Conservation (phyloP, 352 stramenopile species). For the Globisporangium takayamanum region DNA sequence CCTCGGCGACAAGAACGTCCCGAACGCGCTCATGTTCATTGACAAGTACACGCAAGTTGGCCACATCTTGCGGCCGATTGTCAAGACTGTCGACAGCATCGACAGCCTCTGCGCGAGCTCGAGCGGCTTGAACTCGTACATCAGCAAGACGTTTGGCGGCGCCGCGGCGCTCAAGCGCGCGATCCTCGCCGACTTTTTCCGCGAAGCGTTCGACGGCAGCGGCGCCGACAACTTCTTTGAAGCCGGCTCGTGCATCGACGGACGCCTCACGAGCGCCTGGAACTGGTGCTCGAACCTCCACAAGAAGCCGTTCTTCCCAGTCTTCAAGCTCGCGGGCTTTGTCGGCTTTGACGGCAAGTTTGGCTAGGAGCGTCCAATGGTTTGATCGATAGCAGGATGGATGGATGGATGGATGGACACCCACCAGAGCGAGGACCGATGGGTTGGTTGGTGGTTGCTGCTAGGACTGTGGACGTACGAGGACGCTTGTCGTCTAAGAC, state of each 20-base stretch:
- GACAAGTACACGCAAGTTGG: slow-evolving; percentile 97
- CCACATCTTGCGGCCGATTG: slow-evolving; percentile 83
- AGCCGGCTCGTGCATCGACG: slow-evolving; percentile 94
- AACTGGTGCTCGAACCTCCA: slow-evolving; percentile 96
- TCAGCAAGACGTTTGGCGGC: slow-evolving; percentile 82
- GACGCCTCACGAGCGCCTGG: slow-evolving; percentile 94
- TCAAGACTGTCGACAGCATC: slow-evolving; percentile 80
- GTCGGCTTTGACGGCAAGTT: slow-evolving; percentile 97
- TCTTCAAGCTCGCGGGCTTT: slow-evolving; percentile 97
- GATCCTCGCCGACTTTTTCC: slow-evolving; percentile 95
- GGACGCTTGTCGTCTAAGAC: too few species aligned
- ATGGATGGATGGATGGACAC: not conserved
- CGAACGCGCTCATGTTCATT: slow-evolving; percentile 97
- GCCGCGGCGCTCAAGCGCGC: slow-evolving; percentile 76
- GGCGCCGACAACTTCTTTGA: slow-evolving; percentile 95
- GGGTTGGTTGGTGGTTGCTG: too few species aligned
- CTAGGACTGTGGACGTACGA: too few species aligned
- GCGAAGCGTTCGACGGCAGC: slow-evolving; percentile 93
- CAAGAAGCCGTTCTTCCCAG: slow-evolving; percentile 91
- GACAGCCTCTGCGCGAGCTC: slow-evolving; percentile 43
- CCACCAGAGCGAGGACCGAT: too few species aligned
- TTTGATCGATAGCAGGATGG: not conserved
- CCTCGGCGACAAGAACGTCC: slow-evolving; percentile 97
- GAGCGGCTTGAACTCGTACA: slow-evolving; percentile 48
- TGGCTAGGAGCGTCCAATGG: slow-evolving; percentile 24